These are phyloP conservation scores for Brassica juncea DNA, from an alignment of 345 rosid species.

Conservation along the genomic window DNA sequence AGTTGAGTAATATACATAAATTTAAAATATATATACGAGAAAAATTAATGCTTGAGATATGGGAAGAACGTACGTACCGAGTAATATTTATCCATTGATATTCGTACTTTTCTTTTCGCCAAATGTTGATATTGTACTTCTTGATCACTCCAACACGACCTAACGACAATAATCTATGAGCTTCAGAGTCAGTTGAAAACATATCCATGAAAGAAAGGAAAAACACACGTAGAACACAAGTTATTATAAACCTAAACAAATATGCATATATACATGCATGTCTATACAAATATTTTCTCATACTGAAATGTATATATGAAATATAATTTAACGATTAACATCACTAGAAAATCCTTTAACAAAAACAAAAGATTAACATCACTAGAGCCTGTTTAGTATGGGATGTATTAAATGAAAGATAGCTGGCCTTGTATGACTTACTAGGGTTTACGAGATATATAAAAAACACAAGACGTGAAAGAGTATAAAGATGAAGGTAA, in stretches of 20 bases:
- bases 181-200: constrained; percentile 11
- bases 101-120: constrained; percentile 11
- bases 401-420: not conserved
- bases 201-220: not conserved
- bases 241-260: constrained; percentile 20
- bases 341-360: too few relatives aligned
- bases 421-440: constrained; percentile 15
- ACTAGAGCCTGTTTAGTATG: not conserved
- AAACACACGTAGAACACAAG: constrained; percentile 13
- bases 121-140: not conserved
- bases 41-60: not conserved
- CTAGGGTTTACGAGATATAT: constrained; percentile 33
- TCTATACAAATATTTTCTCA: not conserved
- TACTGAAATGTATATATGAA: not conserved
- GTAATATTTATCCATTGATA: constrained; percentile 73
- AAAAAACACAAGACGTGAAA: constrained; percentile 17
- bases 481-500: not conserved
- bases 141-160: constrained; percentile 2
- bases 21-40: constrained; percentile 3
- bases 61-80: constrained; percentile 48
- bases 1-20: constrained; percentile 26
- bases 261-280: not conserved
- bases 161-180: constrained; percentile 17
- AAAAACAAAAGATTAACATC: not conserved
- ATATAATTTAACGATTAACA: not conserved